phyloP scores from a whole-genome alignment of 352 stramenopile genomes.

The Bremia lactucae region DNA sequence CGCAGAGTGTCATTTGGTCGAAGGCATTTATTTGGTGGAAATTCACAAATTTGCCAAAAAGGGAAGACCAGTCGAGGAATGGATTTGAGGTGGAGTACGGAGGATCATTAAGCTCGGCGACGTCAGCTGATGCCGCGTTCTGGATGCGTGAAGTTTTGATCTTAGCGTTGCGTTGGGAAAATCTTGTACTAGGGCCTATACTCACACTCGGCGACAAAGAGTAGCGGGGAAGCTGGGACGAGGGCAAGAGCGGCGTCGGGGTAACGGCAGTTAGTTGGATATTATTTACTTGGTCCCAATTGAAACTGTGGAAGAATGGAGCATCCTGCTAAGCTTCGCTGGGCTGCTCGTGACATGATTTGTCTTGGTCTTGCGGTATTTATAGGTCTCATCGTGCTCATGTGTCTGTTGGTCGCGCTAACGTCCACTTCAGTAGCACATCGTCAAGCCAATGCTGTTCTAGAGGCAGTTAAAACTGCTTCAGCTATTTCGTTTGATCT shows the following conservation, averaged over 20 bases:
- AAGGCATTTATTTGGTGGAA: conserved; percentile 63
- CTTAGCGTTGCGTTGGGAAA: conserved; percentile 42
- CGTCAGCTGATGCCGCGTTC: conserved; percentile 31
- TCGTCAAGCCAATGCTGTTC: conserved; percentile 15
- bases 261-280: too few species aligned
- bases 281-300: too few species aligned
- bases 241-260: too few species aligned
- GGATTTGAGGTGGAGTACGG: conserved; percentile 55
- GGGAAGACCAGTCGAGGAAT: conserved; percentile 10
- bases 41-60: conserved; percentile 36
- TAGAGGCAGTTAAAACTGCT: conserved; percentile 17
- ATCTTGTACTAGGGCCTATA: conserved; percentile 38
- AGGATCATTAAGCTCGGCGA: conserved; percentile 32
- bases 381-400: conserved; percentile 15
- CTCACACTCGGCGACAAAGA: too few species aligned
- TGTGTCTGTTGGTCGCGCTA: conserved; percentile 23
- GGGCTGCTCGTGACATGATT: conserved; percentile 14
- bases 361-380: conserved; percentile 21
- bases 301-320: too few species aligned
- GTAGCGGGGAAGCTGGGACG: too few species aligned
- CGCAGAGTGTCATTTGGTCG: conserved; percentile 41
- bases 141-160: conserved; percentile 53
- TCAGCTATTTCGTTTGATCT: conserved; percentile 27
- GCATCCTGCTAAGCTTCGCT: too few species aligned
- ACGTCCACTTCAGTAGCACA: conserved; percentile 10